Base-by-base conservation (phyloP, 768 basidiomycete species). In the Suillus placidus region DNA sequence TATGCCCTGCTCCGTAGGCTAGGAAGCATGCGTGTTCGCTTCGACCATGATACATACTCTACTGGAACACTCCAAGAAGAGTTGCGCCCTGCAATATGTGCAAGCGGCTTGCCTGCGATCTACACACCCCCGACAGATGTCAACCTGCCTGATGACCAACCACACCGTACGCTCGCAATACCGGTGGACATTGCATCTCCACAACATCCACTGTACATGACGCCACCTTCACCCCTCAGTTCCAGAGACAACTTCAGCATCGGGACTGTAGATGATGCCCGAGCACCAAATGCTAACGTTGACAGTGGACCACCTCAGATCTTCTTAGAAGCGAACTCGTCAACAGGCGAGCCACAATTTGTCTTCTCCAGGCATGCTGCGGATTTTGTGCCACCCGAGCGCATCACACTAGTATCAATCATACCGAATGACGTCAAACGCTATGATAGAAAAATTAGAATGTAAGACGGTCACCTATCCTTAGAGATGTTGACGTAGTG, bases 381-480 rank as follows among this genome's bases (percentile, higher is more conserved):
- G 43, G n/a, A 23, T 47, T 12, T 20, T 32, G 18, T 1, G 12
- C 10, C 0, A 55, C 6, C 6, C 10, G 3, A 20, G 3, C 6
- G 0, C 30, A 23, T 40, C 38, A 1, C 10, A 12, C 18, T 60
- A 20, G 6, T 4, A 20, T 12, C 58, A 30, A 60, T 60, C 40
- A 60, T 60, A 60, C 58, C 38, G 37, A 42, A 26, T 12, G 40
- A 42, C 58, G 30, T 60, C 40, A 32, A 42, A 32, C 58, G 40
- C 30, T 42, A 60, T 60, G 12, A 42, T 9, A 40, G 58, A 30
- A 30, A 32, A 0, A 43, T 60, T 12, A 60, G 2, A 32, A 42
- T 42, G 40, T 60, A 60, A 42, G 58, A 30, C 7, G 6, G 12
- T 60, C 58, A 42, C 18, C 26, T 20, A 32, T 42, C 1, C 26